Percentiles rank a stretch among this genome's conserved stretches.
These are phyloP conservation scores for Polytrichum formosum DNA, from an alignment of 225 moss, liverwort and hornwort species.

Conservation along the genomic window DNA sequence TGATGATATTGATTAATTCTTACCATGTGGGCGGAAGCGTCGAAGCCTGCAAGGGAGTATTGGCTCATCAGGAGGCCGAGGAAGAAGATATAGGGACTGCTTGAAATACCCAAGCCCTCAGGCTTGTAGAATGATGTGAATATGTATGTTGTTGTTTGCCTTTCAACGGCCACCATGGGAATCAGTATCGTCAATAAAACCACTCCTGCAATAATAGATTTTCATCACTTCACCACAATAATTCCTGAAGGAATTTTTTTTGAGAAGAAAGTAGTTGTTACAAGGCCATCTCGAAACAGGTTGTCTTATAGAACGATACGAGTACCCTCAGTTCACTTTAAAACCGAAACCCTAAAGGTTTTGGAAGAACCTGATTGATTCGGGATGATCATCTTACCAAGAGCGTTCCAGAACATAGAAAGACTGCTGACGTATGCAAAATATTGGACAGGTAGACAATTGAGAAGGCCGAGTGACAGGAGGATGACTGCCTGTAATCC, in stretches of 20 bases:
- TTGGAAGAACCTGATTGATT: too few relatives aligned
- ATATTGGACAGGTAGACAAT: constrained; percentile 41
- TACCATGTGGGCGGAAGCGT: constrained; percentile 70
- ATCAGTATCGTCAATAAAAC: constrained; percentile 52
- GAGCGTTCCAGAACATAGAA: constrained; percentile 49
- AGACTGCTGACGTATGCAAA: constrained; percentile 47
- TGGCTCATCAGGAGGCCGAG: constrained; percentile 71
- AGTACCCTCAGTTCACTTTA: too few relatives aligned
- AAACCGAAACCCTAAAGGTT: too few relatives aligned
- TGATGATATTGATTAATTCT: not conserved
- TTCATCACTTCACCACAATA: not conserved
- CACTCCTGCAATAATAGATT: constrained; percentile 27
- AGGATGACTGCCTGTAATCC: constrained; percentile 38
- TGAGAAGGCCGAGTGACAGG: constrained; percentile 38
- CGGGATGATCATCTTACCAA: constrained; percentile 19
- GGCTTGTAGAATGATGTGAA: constrained; percentile 63
- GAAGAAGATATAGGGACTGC: constrained; percentile 46
- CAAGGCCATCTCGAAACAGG: too few relatives aligned
- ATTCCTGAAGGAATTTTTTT: too few relatives aligned
- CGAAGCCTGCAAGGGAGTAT: constrained; percentile 51
- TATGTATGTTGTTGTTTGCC: constrained; percentile 38
- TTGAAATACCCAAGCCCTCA: constrained; percentile 32
- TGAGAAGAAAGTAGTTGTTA: too few relatives aligned
- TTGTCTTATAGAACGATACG: too few relatives aligned
- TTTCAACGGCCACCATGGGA: constrained; percentile 47